Conservation (phyloP, 2,329 filamentous ascomycete species). For the Talaromyces sp. region DNA sequence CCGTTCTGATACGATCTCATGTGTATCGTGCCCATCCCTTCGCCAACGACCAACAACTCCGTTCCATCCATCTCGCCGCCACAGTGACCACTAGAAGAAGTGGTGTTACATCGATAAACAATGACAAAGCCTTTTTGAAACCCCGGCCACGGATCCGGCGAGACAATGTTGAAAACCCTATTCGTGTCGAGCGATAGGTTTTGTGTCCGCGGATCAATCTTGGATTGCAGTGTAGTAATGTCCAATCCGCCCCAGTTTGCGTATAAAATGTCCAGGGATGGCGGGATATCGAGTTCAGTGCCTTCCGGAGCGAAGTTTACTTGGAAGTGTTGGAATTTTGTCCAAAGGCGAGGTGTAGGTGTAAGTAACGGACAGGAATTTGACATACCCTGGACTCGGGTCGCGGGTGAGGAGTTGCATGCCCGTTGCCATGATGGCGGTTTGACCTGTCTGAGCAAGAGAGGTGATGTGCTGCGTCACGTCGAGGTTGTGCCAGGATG, state of each 20-base stretch:
- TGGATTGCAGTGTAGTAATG: not conserved
- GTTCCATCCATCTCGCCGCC: not conserved
- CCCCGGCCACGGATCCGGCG: not conserved
- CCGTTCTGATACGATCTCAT: not conserved
- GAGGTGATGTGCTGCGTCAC: not conserved
- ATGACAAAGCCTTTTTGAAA: not conserved
- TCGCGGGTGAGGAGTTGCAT: not conserved
- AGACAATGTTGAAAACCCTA: not conserved
- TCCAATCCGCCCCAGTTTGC: not conserved
- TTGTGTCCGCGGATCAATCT: not conserved
- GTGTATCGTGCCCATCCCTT: not conserved
- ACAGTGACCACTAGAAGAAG: too few species aligned
- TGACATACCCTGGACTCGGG: conserved; percentile 2
- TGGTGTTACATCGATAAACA: not conserved
- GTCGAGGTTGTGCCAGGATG: conserved; percentile 5
- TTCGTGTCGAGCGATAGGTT: not conserved
- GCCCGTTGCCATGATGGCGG: not conserved
- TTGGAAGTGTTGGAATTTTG: not conserved
- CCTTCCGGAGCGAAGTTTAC: not conserved
- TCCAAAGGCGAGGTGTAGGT: not conserved
- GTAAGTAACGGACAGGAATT: not conserved
- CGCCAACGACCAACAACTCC: not conserved
- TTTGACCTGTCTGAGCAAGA: not conserved
- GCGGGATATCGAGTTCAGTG: not conserved
- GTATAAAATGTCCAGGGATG: not conserved